Conservation (phyloP, 129 eudicot species). For the Glebionis coronaria region DNA sequence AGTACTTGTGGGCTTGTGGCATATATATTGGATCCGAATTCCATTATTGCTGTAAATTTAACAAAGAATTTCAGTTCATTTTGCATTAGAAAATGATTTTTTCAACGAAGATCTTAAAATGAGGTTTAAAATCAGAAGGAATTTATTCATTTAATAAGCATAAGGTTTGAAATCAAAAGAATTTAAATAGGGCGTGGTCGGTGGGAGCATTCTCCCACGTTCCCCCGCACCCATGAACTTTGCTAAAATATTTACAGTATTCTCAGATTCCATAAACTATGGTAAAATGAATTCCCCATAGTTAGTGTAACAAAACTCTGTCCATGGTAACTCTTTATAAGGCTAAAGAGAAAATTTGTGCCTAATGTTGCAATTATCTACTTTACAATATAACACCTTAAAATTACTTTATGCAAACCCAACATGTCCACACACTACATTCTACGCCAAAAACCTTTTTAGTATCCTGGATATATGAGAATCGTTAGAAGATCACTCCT, state of each 20-base stretch:
- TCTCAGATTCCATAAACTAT: background rate
- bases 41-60: background rate
- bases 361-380: too few species aligned
- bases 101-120: background rate
- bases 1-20: background rate
- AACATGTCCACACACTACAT: too few species aligned
- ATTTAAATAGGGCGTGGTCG: background rate
- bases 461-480: too few species aligned
- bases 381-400: too few species aligned
- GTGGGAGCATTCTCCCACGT: background rate
- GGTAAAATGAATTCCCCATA: background rate
- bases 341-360: too few species aligned
- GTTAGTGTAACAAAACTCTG: background rate
- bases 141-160: too few species aligned
- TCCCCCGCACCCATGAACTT: background rate
- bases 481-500: too few species aligned
- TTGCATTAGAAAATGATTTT: background rate
- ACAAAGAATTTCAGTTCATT: conserved; percentile 9
- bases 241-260: background rate
- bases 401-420: too few species aligned
- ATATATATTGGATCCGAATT: background rate
- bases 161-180: background rate
- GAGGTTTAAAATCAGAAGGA: too few species aligned
- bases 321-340: background rate
- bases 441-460: too few species aligned